Conservation (phyloP, 768 basidiomycete genomes). For the Boletus pseudopeckii region DNA sequence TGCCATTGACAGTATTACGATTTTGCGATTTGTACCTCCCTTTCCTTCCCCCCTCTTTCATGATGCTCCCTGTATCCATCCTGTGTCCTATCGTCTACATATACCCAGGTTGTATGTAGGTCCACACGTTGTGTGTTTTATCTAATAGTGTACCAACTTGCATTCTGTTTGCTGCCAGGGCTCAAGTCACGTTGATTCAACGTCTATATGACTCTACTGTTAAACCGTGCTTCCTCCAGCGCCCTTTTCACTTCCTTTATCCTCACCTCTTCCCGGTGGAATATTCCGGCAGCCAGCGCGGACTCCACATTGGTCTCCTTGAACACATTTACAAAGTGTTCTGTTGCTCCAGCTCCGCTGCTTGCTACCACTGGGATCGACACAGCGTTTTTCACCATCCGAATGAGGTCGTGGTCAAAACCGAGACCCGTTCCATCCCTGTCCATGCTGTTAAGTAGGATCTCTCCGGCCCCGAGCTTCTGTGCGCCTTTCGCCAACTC, state of each 20-base stretch:
- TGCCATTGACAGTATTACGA: background rate
- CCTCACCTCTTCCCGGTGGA: constrained; percentile 85
- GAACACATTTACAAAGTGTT: constrained; percentile 91
- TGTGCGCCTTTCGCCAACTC: constrained; percentile 94
- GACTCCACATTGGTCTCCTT: constrained; percentile 77
- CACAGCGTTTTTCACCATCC: constrained; percentile 70
- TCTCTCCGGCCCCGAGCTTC: constrained; percentile 88
- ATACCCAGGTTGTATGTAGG: constrained; percentile 38
- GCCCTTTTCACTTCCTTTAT: constrained; percentile 77
- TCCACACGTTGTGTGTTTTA: constrained; percentile 26
- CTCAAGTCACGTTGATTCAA: background rate
- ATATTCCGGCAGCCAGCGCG: constrained; percentile 94
- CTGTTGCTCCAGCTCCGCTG: constrained; percentile 81
- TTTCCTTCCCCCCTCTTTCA: background rate
- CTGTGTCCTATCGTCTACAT: constrained; percentile 31
- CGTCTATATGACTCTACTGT: constrained; percentile 37
- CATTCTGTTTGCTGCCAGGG: constrained; percentile 11
- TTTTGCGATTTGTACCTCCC: constrained; percentile 10
- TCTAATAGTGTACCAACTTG: constrained; percentile 30
- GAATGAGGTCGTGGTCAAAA: constrained; percentile 83
- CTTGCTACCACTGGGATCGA: constrained; percentile 92
- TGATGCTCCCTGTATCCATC: constrained; percentile 33
- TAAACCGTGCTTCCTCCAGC: constrained; percentile 46
- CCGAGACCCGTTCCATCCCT: constrained; percentile 90
- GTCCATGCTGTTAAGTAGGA: constrained; percentile 94